These are phyloP conservation scores for Vitis hybrid DNA, from an alignment of 177 flowering plant genomes.

Conservation along the genomic window DNA sequence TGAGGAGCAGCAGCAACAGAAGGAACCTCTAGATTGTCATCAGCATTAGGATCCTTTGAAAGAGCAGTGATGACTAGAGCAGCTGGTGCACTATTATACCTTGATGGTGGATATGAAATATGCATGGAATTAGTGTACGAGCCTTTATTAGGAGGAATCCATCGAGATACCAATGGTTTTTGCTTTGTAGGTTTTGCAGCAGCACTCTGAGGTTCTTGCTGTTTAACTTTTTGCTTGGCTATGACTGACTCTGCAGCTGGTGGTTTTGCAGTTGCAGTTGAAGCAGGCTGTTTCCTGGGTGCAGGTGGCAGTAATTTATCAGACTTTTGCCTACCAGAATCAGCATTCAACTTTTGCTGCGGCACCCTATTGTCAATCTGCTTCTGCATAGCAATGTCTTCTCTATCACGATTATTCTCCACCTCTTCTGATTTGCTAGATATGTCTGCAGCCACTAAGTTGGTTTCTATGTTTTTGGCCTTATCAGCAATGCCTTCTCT, in stretches of 20 bases:
- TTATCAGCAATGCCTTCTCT: constrained; percentile 17
- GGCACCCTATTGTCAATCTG: constrained; percentile 26
- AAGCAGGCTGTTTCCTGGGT: constrained; percentile 31
- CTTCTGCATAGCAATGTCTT: constrained; percentile 23
- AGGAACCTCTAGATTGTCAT: constrained; percentile 24
- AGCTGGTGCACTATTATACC: constrained; percentile 78
- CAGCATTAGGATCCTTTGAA: constrained; percentile 36
- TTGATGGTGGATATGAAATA: constrained; percentile 66
- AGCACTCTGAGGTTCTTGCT: constrained; percentile 38
- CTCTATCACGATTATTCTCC: constrained; percentile 24
- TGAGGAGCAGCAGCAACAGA: constrained; percentile 16
- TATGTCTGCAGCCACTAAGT: constrained; percentile 19
- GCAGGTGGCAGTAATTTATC: constrained; percentile 42
- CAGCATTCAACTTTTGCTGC: constrained; percentile 31
- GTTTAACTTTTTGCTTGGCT: constrained; percentile 36
- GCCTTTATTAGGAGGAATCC: constrained; percentile 77
- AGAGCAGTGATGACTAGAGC: constrained; percentile 34
- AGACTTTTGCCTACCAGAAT: constrained; percentile 30
- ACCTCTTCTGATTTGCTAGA: constrained; percentile 24
- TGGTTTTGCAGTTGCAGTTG: constrained; percentile 32
- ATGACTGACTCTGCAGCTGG: constrained; percentile 30
- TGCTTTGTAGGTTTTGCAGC: constrained; percentile 46
- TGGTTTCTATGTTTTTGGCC: constrained; percentile 11
- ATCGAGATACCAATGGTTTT: constrained; percentile 48
- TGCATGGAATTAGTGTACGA: constrained; percentile 59